Evolutionary conservation across 2,329 filamentous ascomycete genomes (phyloP), one percentile per base, ranked within the genome.

Genomic region (Calonectria hongkongensis): DNA sequence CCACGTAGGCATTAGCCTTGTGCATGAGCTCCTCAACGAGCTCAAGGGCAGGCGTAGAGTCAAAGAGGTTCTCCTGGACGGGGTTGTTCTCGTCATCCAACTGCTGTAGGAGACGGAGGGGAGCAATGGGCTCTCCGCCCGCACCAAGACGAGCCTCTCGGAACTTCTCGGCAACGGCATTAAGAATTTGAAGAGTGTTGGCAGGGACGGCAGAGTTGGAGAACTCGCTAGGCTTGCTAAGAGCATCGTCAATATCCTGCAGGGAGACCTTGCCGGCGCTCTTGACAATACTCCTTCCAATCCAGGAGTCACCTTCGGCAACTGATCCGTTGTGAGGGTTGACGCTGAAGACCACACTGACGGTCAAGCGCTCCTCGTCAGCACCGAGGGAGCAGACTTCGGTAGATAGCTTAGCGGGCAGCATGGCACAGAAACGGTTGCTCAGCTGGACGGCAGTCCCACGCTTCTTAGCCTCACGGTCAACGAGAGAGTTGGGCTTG

Each of bases 31-130:
- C 97, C 84, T 99, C 97, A 54, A 98, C 95, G 75, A 98, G 91
- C 86, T 98, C 96, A 75, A 97, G 95, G 3, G 96, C 95, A 12
- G 93, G 89, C 15, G 95, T 95, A 36, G 95, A 96, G 83, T 98
- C 93, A 81, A 98, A 99, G 76, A 99, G 94, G 86, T 98, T 99
- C 83, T 95, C 92, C 86, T 98, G 95, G 48, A 98, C 96, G 2
- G 96, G 97, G 66, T 98, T 95, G 84, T 98, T 98, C 88, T 99
- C 97, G 79, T 99, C 97, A 79, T 99, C 97, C 48, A 98, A 90
- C 85, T 98, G 96, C 85, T 98, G 95, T 74, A 98, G 88, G 58
- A 99, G 90, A 70, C 97, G 94, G 66, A 99, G 91, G 48, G 96
- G 93, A 41, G 96, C 94, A 79, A 98, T 94, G 15, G 94, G 92